Conservation (phyloP, 75 land plant genomes). For the Sequoia sempervirens region DNA sequence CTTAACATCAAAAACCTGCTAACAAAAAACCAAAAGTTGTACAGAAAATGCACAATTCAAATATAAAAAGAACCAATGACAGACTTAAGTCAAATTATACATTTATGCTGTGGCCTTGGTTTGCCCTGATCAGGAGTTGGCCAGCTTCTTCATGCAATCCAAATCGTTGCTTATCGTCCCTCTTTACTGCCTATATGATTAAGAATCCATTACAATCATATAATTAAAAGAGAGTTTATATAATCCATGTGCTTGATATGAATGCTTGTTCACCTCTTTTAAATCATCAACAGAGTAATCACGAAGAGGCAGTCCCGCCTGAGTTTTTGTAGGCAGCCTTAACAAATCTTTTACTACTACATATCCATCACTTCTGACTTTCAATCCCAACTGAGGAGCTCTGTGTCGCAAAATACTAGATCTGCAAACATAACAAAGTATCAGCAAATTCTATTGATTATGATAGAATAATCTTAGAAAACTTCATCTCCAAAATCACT, state of each 20-base stretch:
- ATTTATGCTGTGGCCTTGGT: constrained; percentile 81
- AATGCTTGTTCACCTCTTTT: background rate
- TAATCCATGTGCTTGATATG: background rate
- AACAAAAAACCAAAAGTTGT: background rate
- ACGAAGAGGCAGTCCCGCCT: background rate
- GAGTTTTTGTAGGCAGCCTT: background rate
- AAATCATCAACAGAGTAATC: constrained; percentile 7
- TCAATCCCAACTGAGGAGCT: background rate
- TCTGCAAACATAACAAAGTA: background rate
- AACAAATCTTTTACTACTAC: constrained; percentile 1
- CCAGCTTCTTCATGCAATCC: constrained; percentile 68
- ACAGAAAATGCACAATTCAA: background rate
- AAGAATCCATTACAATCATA: background rate
- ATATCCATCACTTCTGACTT: constrained; percentile 10
- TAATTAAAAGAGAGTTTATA: background rate
- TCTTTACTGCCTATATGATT: constrained; percentile 65
- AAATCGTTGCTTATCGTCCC: constrained; percentile 83
- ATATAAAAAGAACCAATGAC: background rate
- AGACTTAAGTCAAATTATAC: constrained; percentile 23
- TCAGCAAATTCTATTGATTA: background rate
- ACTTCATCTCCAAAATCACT: background rate
- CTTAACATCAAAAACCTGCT: background rate
- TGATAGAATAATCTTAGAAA: background rate
- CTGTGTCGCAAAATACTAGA: background rate
- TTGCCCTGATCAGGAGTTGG: constrained; percentile 77